Conservation (phyloP, 257 asterid genomes). For the Scutellaria baicalensis region DNA sequence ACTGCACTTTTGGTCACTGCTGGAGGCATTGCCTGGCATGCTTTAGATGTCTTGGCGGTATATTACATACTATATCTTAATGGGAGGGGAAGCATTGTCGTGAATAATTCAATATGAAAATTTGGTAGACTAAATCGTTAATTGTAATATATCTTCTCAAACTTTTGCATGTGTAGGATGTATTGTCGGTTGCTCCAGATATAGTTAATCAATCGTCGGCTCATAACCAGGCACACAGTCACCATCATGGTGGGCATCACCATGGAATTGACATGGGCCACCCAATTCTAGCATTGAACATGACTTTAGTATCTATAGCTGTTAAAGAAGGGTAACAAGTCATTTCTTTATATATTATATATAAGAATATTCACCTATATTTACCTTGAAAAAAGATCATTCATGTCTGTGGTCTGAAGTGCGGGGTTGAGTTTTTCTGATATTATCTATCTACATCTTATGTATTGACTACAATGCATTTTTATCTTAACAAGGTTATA, state of each 20-base stretch:
- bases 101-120: not conserved
- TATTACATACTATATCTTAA: not conserved
- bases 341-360: not conserved
- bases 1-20: slow-evolving; percentile 81
- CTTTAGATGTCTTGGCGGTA: slow-evolving; percentile 71
- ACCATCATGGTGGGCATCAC: slow-evolving; percentile 53
- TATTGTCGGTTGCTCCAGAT: slow-evolving; percentile 63
- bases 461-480: not conserved
- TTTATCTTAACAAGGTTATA: slow-evolving; percentile 41
- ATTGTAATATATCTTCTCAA: not conserved
- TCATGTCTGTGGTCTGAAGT: not conserved
- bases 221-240: slow-evolving; percentile 40
- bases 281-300: slow-evolving; percentile 80
- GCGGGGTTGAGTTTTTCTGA: not conserved
- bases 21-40: slow-evolving; percentile 98
- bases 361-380: not conserved
- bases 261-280: slow-evolving; percentile 92
- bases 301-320: slow-evolving; percentile 71
- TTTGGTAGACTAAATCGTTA: not conserved
- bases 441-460: not conserved
- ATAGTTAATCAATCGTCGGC: slow-evolving; percentile 42
- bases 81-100: not conserved
- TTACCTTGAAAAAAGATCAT: not conserved
- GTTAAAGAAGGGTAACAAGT: slow-evolving; percentile 84
- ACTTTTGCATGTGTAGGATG: slow-evolving; percentile 41